Conservation (phyloP, 2,329 filamentous ascomycete species). For the Stemphylium vesicarium region DNA sequence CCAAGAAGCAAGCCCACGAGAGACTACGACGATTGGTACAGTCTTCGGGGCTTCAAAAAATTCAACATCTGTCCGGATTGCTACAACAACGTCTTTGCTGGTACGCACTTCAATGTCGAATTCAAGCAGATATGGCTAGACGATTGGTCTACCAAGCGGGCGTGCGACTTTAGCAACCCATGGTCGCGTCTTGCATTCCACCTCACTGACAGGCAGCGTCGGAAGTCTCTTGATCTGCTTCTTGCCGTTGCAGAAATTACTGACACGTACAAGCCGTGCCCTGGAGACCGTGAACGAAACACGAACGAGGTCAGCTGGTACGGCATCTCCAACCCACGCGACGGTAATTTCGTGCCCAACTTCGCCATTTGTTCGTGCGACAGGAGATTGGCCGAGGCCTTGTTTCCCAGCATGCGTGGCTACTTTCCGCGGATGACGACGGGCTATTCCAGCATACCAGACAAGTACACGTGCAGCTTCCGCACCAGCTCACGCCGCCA, state of each 20-base stretch:
- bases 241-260: slow-evolving; percentile 70
- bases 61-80: slow-evolving; percentile 87
- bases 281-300: slow-evolving; percentile 60
- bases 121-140: slow-evolving; percentile 69
- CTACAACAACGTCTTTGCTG: slow-evolving; percentile 71
- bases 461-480: slow-evolving; percentile 69
- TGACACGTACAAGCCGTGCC: slow-evolving; percentile 62
- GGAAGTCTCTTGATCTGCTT: slow-evolving; percentile 71
- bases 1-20: slow-evolving; percentile 67
- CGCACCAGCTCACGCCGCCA: slow-evolving; percentile 66
- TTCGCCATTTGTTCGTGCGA: slow-evolving; percentile 81
- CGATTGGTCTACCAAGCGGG: slow-evolving; percentile 63
- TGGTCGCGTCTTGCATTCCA: slow-evolving; percentile 89
- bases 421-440: slow-evolving; percentile 61
- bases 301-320: slow-evolving; percentile 70
- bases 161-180: slow-evolving; percentile 79
- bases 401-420: slow-evolving; percentile 75
- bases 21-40: slow-evolving; percentile 80
- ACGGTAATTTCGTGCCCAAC: slow-evolving; percentile 66
- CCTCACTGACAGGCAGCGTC: slow-evolving; percentile 73
- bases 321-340: slow-evolving; percentile 72
- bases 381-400: slow-evolving; percentile 70
- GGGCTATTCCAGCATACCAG: slow-evolving; percentile 48
- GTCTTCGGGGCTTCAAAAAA: slow-evolving; percentile 70
- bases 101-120: slow-evolving; percentile 69